Evolutionary conservation across 805 yeast species (phyloP).

Genomic region (Spathaspora girioi): DNA sequence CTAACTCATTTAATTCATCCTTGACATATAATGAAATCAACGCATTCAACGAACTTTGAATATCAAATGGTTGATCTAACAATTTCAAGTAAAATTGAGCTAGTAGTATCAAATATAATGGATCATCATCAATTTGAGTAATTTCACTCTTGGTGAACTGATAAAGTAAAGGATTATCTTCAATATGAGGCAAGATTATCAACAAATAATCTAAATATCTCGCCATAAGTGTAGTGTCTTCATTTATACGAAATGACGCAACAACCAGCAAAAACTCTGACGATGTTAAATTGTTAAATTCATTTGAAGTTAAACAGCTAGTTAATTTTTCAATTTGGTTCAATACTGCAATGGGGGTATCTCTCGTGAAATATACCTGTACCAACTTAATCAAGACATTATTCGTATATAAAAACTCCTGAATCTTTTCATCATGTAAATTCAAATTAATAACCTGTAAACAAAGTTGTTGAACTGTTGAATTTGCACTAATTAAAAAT

Average conservation of each 20-base stretch:
- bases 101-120: slow-evolving; percentile 20
- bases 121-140: slow-evolving; percentile 18
- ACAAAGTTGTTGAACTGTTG: slow-evolving; percentile 4
- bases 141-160: slow-evolving; percentile 12
- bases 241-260: slow-evolving; percentile 5
- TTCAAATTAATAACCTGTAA: slow-evolving; percentile 8
- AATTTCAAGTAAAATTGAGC: slow-evolving; percentile 23
- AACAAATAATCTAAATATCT: slow-evolving; percentile 17
- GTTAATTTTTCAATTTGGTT: slow-evolving; percentile 11
- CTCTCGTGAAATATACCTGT: slow-evolving; percentile 1
- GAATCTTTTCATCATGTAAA: slow-evolving; percentile 3
- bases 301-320: neutral
- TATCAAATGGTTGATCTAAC: slow-evolving; percentile 6
- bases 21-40: neutral
- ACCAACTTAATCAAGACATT: slow-evolving; percentile 1
- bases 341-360: slow-evolving; percentile 5
- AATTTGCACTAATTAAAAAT: slow-evolving; percentile 1
- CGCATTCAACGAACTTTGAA: neutral
- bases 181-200: slow-evolving; percentile 11
- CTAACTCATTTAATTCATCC: slow-evolving; percentile 6
- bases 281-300: neutral
- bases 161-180: slow-evolving; percentile 7
- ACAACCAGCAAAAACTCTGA: slow-evolving; percentile 5
- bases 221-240: slow-evolving; percentile 15
- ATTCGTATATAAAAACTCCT: slow-evolving; percentile 5